Evolutionary conservation across 225 moss, liverwort and hornwort species (phyloP).

Genomic region (Ulota crispa): DNA sequence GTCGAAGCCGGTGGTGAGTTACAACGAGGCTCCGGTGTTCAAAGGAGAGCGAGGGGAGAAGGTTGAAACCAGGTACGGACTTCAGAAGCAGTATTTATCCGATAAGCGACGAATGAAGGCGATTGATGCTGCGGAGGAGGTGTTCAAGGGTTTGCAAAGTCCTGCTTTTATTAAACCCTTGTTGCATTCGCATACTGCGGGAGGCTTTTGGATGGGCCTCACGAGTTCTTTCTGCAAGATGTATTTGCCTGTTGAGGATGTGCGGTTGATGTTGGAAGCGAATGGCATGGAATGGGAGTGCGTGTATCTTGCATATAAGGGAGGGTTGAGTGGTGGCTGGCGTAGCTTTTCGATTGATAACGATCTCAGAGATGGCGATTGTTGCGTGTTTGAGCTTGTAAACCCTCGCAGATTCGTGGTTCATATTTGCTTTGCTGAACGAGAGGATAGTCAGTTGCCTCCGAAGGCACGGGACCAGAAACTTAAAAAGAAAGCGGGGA

Average conservation of each 20-base stretch:
- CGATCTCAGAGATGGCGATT: constrained; percentile 44
- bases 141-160: constrained; percentile 32
- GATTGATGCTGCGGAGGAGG: constrained; percentile 47
- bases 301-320: constrained; percentile 49
- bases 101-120: constrained; percentile 56
- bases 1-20: constrained; percentile 45
- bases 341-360: constrained; percentile 59
- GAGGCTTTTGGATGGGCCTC: constrained; percentile 60
- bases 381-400: constrained; percentile 56
- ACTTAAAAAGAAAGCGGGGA: constrained; percentile 31
- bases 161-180: constrained; percentile 52
- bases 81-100: constrained; percentile 31
- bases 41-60: constrained; percentile 27
- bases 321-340: constrained; percentile 61
- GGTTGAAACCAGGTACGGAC: constrained; percentile 42
- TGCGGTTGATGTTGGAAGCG: constrained; percentile 46
- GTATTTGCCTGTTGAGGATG: constrained; percentile 40
- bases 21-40: constrained; percentile 24
- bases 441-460: constrained; percentile 8
- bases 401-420: constrained; percentile 43
- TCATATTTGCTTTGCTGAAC: constrained; percentile 41
- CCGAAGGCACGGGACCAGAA: constrained; percentile 3
- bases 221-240: constrained; percentile 40
- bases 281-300: constrained; percentile 57
- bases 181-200: constrained; percentile 49